Percentiles rank a stretch among this genome's conserved stretches.
These are phyloP conservation scores for Picea glauca DNA, from an alignment of 75 land plant species.

Conservation along the genomic window DNA sequence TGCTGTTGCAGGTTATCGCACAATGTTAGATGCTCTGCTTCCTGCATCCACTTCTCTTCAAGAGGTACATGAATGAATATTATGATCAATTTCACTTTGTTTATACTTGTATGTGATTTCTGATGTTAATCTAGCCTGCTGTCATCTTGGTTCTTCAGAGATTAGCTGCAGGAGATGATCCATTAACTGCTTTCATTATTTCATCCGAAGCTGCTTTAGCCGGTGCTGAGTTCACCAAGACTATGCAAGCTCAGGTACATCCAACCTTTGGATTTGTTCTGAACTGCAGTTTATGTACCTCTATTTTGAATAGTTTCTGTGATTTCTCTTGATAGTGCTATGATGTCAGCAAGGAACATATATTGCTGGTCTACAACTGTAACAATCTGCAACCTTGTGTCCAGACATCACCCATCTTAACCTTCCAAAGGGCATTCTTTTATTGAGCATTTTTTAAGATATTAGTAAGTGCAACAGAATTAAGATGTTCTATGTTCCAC, in stretches of 20 bases:
- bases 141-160: slow-evolving; percentile 34
- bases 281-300: no score
- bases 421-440: no score
- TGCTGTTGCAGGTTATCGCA: slow-evolving; percentile 83
- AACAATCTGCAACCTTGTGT: no score
- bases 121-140: background rate
- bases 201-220: slow-evolving; percentile 75
- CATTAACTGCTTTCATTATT: slow-evolving; percentile 61
- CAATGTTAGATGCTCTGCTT: slow-evolving; percentile 91
- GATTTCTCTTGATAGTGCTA: no score
- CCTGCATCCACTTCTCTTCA: slow-evolving; percentile 66
- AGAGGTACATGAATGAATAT: slow-evolving; percentile 45
- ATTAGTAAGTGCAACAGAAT: no score
- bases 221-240: slow-evolving; percentile 89
- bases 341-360: no score
- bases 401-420: no score
- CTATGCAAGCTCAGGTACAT: slow-evolving; percentile 83
- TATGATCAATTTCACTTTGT: background rate
- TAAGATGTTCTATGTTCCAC: no score
- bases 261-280: no score
- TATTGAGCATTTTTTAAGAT: no score
- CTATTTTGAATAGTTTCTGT: no score
- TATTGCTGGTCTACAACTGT: no score
- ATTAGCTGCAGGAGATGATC: slow-evolving; percentile 71
- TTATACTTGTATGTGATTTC: background rate